phyloP scores from a whole-genome alignment of 495 filamentous ascomycete genomes.

The Astrothelium macrocarpum region DNA sequence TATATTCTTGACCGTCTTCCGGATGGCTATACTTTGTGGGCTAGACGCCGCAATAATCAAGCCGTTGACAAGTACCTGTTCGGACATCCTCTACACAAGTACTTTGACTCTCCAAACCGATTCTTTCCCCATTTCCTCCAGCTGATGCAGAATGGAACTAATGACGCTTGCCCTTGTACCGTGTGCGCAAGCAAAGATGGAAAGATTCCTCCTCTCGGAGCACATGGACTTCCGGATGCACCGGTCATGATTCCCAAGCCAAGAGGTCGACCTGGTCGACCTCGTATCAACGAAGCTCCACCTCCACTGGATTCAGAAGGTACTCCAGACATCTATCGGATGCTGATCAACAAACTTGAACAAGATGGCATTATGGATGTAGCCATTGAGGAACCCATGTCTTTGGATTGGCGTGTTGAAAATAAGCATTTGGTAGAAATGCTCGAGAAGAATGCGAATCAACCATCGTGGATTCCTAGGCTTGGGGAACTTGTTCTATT shows the following conservation, averaged over 20 bases:
- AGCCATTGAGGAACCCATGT: slow-evolving; percentile 38
- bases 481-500: slow-evolving; percentile 51
- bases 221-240: neutral
- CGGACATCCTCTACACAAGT: slow-evolving; percentile 44
- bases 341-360: slow-evolving; percentile 42
- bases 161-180: slow-evolving; percentile 34
- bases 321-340: slow-evolving; percentile 44
- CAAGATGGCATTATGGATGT: slow-evolving; percentile 32
- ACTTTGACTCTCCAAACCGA: slow-evolving; percentile 41
- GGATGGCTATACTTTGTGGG: slow-evolving; percentile 43
- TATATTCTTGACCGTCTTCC: slow-evolving; percentile 48
- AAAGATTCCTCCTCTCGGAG: neutral
- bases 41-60: slow-evolving; percentile 37
- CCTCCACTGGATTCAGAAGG: slow-evolving; percentile 36
- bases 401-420: slow-evolving; percentile 47
- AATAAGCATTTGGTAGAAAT: slow-evolving; percentile 29
- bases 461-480: slow-evolving; percentile 46
- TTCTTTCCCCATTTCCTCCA: slow-evolving; percentile 52
- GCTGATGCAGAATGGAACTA: slow-evolving; percentile 41
- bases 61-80: slow-evolving; percentile 43
- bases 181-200: slow-evolving; percentile 23
- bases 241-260: neutral
- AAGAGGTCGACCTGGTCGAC: slow-evolving; percentile 10
- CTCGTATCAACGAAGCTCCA: slow-evolving; percentile 15
- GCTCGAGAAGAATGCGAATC: slow-evolving; percentile 27